Evolutionary conservation across 116 monocot species (phyloP).

Genomic region (Posidonia oceanica): DNA sequence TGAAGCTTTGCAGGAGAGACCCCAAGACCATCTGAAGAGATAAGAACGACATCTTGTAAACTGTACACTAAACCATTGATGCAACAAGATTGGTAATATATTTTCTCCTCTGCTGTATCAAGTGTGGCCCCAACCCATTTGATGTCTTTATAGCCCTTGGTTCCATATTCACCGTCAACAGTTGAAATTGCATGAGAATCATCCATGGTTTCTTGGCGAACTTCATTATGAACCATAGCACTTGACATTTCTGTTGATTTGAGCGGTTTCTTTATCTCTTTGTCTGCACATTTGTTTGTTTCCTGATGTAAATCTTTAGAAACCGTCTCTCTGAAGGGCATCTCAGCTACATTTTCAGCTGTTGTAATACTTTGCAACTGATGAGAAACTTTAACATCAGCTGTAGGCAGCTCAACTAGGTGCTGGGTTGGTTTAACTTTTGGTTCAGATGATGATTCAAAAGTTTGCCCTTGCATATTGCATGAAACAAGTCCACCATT

Average conservation of each 20-base stretch:
- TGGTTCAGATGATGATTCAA: constrained; percentile 14
- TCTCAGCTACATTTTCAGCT: constrained; percentile 6
- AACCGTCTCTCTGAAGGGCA: constrained; percentile 10
- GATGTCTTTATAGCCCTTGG: constrained; percentile 9
- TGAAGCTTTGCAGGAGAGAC: constrained; percentile 43
- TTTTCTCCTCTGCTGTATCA: constrained; percentile 27
- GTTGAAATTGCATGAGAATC: constrained; percentile 4
- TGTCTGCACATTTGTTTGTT: background rate
- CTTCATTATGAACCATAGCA: constrained; percentile 3
- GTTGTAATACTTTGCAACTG: constrained; percentile 6
- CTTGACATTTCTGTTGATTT: constrained; percentile 3
- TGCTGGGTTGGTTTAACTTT: constrained; percentile 2
- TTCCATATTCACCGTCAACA: constrained; percentile 6
- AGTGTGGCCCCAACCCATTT: constrained; percentile 49
- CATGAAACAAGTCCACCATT: constrained; percentile 4
- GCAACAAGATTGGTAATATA: constrained; percentile 45
- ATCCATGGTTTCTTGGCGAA: constrained; percentile 3
- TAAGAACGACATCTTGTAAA: constrained; percentile 52
- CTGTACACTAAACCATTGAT: constrained; percentile 36
- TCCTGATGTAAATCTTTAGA: constrained; percentile 11
- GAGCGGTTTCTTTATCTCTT: constrained; percentile 17
- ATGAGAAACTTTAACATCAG: constrained; percentile 1
- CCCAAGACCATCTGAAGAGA: constrained; percentile 16
- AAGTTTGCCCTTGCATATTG: constrained; percentile 5
- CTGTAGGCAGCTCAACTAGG: constrained; percentile 1